Conservation (phyloP, 1,139 yeast genomes). For the Saccharomyces hybrid region DNA sequence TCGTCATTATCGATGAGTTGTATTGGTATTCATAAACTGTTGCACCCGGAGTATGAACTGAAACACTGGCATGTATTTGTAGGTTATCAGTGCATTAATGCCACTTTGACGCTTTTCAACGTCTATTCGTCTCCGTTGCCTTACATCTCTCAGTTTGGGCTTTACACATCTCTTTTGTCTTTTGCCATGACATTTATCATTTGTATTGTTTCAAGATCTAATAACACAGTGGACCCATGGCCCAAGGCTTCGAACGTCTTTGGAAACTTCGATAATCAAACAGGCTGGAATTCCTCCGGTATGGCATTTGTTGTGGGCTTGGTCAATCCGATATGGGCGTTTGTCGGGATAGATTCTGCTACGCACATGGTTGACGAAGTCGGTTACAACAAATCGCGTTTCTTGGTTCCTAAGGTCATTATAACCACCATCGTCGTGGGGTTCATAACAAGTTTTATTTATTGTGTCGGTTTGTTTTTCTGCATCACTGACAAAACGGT, state of each 20-base stretch:
- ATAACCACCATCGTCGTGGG: slow-evolving; percentile 53
- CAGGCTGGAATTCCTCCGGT: slow-evolving; percentile 50
- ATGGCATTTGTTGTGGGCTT: slow-evolving; percentile 55
- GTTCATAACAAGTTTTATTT: slow-evolving; percentile 38
- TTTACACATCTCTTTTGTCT: slow-evolving; percentile 43
- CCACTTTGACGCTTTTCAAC: slow-evolving; percentile 32
- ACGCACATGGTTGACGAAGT: slow-evolving; percentile 58
- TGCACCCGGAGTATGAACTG: slow-evolving; percentile 38
- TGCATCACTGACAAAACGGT: slow-evolving; percentile 44
- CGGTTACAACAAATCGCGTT: slow-evolving; percentile 37
- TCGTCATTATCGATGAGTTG: slow-evolving; percentile 43
- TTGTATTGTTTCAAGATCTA: slow-evolving; percentile 43
- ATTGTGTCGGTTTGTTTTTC: slow-evolving; percentile 51
- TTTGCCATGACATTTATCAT: slow-evolving; percentile 43
- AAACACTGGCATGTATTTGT: slow-evolving; percentile 49
- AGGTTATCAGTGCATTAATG: slow-evolving; percentile 33
- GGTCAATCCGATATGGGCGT: slow-evolving; percentile 53
- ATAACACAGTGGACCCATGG: slow-evolving; percentile 32
- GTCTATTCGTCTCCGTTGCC: slow-evolving; percentile 35
- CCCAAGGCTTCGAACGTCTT: slow-evolving; percentile 45
- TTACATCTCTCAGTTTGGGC: slow-evolving; percentile 37
- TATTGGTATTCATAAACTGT: slow-evolving; percentile 44
- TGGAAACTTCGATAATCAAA: slow-evolving; percentile 42
- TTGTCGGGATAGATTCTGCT: slow-evolving; percentile 53
- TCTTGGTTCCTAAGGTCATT: slow-evolving; percentile 49